phyloP scores from a whole-genome alignment of 208 protist species.

The Borovskyia barvae region DNA sequence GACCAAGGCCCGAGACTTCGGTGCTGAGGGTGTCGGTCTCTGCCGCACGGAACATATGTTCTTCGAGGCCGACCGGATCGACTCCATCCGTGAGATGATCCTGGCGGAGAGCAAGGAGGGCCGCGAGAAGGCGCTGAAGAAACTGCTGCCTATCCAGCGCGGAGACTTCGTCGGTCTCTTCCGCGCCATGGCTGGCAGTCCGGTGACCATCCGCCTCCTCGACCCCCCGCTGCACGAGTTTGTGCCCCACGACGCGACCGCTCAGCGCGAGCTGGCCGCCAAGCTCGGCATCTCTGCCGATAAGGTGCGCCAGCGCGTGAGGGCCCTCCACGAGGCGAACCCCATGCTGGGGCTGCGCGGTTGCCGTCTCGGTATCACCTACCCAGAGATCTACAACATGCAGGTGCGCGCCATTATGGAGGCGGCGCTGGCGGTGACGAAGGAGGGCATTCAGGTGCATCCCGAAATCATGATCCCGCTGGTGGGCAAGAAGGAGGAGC shows the following conservation, averaged over 20 bases:
- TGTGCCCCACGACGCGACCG: conserved; percentile 77
- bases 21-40: conserved; percentile 94
- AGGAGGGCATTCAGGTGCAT: conserved; percentile 48
- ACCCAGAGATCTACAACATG: conserved; percentile 95
- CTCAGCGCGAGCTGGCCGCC: conserved; percentile 69
- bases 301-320: conserved; percentile 72
- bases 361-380: conserved; percentile 90
- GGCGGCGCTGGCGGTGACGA: conserved; percentile 73
- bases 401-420: conserved; percentile 93
- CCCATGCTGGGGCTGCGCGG: conserved; percentile 96
- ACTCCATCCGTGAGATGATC: conserved; percentile 93
- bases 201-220: conserved; percentile 92
- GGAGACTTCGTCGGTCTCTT: conserved; percentile 93
- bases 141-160: conserved; percentile 89
- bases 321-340: conserved; percentile 91
- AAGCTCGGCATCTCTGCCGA: conserved; percentile 58
- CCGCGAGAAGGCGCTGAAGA: conserved; percentile 76
- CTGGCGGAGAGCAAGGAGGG: conserved; percentile 71
- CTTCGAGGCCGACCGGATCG: conserved; percentile 86
- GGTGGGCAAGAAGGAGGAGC: conserved; percentile 82
- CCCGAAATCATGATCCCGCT: conserved; percentile 95
- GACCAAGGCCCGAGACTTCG: conserved; percentile 74
- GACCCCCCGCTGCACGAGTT: conserved; percentile 97
- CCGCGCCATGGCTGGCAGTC: conserved; percentile 82
- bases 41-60: conserved; percentile 97